Percentiles rank a stretch among this genome's conserved stretches.
phyloP scores from a whole-genome alignment of 2,329 filamentous ascomycete species.

The Fusarium annulatum region DNA sequence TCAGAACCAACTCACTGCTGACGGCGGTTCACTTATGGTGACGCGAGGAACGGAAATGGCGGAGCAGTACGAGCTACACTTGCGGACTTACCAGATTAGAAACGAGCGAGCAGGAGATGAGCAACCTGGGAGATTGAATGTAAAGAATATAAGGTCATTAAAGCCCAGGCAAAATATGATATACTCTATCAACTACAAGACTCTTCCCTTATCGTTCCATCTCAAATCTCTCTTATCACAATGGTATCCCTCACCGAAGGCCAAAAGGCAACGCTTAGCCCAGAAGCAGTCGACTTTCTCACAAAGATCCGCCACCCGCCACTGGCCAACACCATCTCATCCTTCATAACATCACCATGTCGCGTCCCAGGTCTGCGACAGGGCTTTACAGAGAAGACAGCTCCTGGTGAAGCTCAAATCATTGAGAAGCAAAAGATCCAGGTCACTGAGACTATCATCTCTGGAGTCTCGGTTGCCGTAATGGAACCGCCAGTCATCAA shows the following conservation, averaged over 20 bases:
- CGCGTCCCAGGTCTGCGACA: background rate
- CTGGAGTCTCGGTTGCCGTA: background rate
- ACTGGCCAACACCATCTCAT: background rate
- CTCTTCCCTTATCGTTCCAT: background rate
- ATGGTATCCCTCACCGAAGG: background rate
- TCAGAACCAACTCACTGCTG: rapidly evolving
- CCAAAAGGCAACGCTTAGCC: rapidly evolving
- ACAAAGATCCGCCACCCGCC: background rate
- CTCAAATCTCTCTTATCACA: background rate
- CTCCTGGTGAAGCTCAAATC: background rate
- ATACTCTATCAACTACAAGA: background rate
- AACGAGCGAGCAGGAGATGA: rapidly evolving
- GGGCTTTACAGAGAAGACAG: background rate
- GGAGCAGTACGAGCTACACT: rapidly evolving
- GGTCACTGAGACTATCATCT: rapidly evolving
- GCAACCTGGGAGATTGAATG: rapidly evolving
- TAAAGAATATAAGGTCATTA: background rate
- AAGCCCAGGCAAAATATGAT: background rate
- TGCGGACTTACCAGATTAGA: rapidly evolving
- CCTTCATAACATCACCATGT: background rate
- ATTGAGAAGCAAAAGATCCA: rapidly evolving
- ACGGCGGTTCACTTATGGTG: background rate
- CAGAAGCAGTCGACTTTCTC: background rate
- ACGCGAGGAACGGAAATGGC: background rate
- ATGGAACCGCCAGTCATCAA: background rate